Evolutionary conservation across 2,329 filamentous ascomycete species (phyloP), one percentile per base, ranked within the genome.

Genomic region (Fulvia fulva): DNA sequence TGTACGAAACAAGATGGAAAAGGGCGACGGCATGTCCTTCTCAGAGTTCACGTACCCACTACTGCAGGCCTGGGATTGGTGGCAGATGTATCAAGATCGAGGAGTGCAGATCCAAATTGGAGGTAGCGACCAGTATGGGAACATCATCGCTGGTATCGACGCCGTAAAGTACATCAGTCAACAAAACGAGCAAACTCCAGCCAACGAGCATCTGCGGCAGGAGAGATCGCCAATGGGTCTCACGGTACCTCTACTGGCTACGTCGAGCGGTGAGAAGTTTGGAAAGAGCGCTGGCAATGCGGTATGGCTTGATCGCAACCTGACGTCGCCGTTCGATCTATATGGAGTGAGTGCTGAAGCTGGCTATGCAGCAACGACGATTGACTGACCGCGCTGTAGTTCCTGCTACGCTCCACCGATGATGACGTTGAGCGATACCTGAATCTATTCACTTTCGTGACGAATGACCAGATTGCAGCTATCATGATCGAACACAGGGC

Each of bases 31-130:
- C 67, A 93, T 99, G 88, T 95, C 92, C 0, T 89, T 95, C 68
- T 87, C 90, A 34, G 94, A 99, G 72, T 96, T 99, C 74, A 83
- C 86, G 44, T 99, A 99, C 70, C 94, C 95, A 1, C 77, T 99
- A 16, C 84, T 97, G 68, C 94, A 99, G 73, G 91, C 88, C 22
- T 97, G 92, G 88, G 94, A 99, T 73, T 99, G 92, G 84, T 97
- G 90, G 90, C 82, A 89, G 66, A 82, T 97, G 77, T 95, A 89
- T 75, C 81, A 83, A 49, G 80, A 81, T 23, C 82, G 81, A 53
- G 80, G 82, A 50, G 81, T 91, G 9, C 87, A 92, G 70, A 83
- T 97, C 71, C 91, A 99, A 75, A 90, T 99, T 53, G 94, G 94
- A 58, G 94, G 94, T 41, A 91, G 91, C 6, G 94, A 99, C 71